Percentiles rank a stretch among this genome's conserved stretches.
These are phyloP conservation scores for Krasilnikovozyma curviuscula DNA, from an alignment of 768 basidiomycete genomes.

Conservation along the genomic window DNA sequence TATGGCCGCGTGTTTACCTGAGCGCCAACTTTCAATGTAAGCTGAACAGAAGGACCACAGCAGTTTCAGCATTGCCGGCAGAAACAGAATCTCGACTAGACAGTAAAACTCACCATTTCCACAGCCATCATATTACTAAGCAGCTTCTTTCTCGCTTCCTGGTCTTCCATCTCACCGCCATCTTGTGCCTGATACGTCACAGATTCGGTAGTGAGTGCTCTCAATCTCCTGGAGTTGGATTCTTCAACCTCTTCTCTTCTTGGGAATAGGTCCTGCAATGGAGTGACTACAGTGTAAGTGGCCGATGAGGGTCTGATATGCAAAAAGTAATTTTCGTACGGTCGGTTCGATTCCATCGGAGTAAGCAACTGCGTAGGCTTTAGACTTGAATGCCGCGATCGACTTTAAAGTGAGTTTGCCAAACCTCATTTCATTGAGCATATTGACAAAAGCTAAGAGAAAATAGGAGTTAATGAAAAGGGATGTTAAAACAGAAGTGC, in stretches of 20 bases:
- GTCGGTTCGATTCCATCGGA: constrained; percentile 71
- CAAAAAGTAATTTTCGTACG: no score
- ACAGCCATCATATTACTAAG: no score
- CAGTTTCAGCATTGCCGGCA: no score
- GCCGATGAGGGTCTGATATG: constrained; percentile 37
- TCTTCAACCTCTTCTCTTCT: constrained; percentile 76
- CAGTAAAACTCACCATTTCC: no score
- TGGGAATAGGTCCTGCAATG: constrained; percentile 37
- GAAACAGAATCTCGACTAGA: no score
- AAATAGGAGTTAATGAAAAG: background rate
- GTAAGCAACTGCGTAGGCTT: constrained; percentile 54
- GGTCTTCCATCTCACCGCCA: constrained; percentile 39
- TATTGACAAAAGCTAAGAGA: constrained; percentile 42
- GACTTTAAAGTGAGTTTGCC: constrained; percentile 48
- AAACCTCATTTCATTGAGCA: constrained; percentile 97
- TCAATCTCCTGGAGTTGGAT: constrained; percentile 55
- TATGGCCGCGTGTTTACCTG: no score
- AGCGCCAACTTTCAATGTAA: constrained; percentile 56
- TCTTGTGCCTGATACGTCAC: constrained; percentile 43
- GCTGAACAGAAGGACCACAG: no score
- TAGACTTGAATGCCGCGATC: constrained; percentile 45
- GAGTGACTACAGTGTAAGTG: background rate
- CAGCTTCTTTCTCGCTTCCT: no score
- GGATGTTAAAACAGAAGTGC: no score
- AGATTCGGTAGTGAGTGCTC: constrained; percentile 37